phyloP scores from a whole-genome alignment of 257 asterid species.

The Rehmannia glutinosa region DNA sequence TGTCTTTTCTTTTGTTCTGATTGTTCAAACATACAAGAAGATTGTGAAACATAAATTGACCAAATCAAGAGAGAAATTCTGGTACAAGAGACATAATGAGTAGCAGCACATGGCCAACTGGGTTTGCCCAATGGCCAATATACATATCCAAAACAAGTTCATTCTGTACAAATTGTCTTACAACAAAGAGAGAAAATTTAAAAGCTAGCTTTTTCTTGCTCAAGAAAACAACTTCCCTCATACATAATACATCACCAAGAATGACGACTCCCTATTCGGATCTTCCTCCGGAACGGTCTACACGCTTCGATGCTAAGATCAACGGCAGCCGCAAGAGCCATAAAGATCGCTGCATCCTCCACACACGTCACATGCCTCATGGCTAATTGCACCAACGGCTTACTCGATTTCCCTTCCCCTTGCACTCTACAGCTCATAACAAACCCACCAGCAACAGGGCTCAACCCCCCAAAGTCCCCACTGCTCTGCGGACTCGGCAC shows the following conservation, averaged over 20 bases:
- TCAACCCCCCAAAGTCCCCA: slow-evolving; percentile 63
- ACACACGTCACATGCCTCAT: slow-evolving; percentile 87
- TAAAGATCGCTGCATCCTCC: slow-evolving; percentile 94
- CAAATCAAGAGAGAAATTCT: background rate
- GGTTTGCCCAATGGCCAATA: background rate
- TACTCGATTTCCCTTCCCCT: slow-evolving; percentile 82
- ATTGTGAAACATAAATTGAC: background rate
- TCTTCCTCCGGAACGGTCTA: slow-evolving; percentile 69
- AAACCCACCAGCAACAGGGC: slow-evolving; percentile 69
- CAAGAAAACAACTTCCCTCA: slow-evolving; percentile 9
- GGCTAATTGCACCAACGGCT: slow-evolving; percentile 82
- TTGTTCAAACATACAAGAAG: background rate
- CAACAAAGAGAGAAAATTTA: slow-evolving; percentile 12
- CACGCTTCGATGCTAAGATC: slow-evolving; percentile 94
- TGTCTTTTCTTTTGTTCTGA: background rate
- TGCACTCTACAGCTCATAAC: slow-evolving; percentile 90
- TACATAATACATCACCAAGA: slow-evolving; percentile 77
- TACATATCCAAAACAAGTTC: slow-evolving; percentile 13
- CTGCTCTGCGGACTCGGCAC: slow-evolving; percentile 85
- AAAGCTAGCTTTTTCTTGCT: background rate
- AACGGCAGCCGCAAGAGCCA: slow-evolving; percentile 96
- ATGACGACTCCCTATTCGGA: slow-evolving; percentile 51
- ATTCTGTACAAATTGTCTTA: slow-evolving; percentile 33
- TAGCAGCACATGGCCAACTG: slow-evolving; percentile 2
- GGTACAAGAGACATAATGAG: slow-evolving; percentile 7